Evolutionary conservation across 495 filamentous ascomycete species (phyloP), one percentile per base, ranked within the genome.

Genomic region (Amphirosellinia nigrospora): DNA sequence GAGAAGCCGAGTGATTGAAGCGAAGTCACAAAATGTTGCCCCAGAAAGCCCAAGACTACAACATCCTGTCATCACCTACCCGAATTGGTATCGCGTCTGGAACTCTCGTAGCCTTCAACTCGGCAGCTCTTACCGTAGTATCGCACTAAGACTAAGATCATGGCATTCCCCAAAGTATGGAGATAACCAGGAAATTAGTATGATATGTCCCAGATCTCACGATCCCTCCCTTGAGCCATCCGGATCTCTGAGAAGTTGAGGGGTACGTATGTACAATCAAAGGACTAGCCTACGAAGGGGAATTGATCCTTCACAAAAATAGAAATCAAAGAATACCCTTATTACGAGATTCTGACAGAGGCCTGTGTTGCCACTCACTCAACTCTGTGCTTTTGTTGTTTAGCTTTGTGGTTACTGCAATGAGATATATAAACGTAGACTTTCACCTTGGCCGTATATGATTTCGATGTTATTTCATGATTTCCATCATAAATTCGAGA

Each of bases 101-200:
- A n/a, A 21, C 55, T 7, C 55, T 9, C 21, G 36, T 1, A 61
- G 36, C n/a, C 26, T n/a, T 23, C 5, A 61, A 61, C 36, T 23
- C 34, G 13, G 60, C 21, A 63, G 11, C 60, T 46, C 60, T 39
- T 63, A 28, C 39, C 41, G 26, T 23, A 45, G 39, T 63, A 43
- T 32, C 39, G 38, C 60, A 63, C 32, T 4, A 8, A 9, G 13
- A 7, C 55, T 36, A 23, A 36, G 55, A 58, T 34, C 55, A 58
- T 8, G 32, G 55, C 19, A 36, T 34, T 19, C 4, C 28, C 52
- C n/a, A 32, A 34, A n/a, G 28, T 8, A 6, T 56, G 52, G 30
- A n/a, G 9, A 3, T 21, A 21, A n/a, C 38, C 11, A 36, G n/a
- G 32, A 6, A 38, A 34, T 10, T n/a, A n/a, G n/a, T n/a, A n/a